phyloP scores from a whole-genome alignment of 2,329 filamentous ascomycete species.

The Lachnellula arida region DNA sequence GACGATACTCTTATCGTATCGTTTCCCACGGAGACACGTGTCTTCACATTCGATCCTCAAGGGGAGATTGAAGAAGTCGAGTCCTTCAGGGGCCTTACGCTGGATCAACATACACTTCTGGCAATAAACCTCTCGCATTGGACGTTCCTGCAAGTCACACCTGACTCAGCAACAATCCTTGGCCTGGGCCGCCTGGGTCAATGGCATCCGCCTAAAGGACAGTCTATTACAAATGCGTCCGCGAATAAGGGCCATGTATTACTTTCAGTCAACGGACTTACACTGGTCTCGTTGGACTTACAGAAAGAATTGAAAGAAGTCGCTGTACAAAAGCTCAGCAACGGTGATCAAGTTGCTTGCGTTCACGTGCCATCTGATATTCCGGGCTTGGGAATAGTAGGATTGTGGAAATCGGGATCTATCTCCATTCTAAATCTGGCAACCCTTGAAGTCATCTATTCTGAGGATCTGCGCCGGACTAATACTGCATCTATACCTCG shows the following conservation, averaged over 20 bases:
- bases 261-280: slow-evolving; percentile 71
- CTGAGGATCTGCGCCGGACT: slow-evolving; percentile 55
- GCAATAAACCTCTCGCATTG: slow-evolving; percentile 60
- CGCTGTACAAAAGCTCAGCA: slow-evolving; percentile 55
- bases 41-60: slow-evolving; percentile 69
- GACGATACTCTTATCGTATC: slow-evolving; percentile 74
- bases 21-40: slow-evolving; percentile 75
- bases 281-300: slow-evolving; percentile 64
- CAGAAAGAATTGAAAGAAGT: slow-evolving; percentile 51
- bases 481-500: slow-evolving; percentile 77
- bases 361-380: slow-evolving; percentile 66
- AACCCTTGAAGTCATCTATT: slow-evolving; percentile 61
- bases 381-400: slow-evolving; percentile 67
- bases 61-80: slow-evolving; percentile 85
- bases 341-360: slow-evolving; percentile 77
- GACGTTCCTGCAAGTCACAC: slow-evolving; percentile 72
- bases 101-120: slow-evolving; percentile 69
- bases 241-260: slow-evolving; percentile 66
- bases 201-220: slow-evolving; percentile 50
- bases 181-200: slow-evolving; percentile 54
- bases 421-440: slow-evolving; percentile 69
- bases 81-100: slow-evolving; percentile 63
- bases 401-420: slow-evolving; percentile 81
- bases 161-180: slow-evolving; percentile 55
- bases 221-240: slow-evolving; percentile 72